Evolutionary conservation across 495 filamentous ascomycete species (phyloP).

Genomic region (Penicillium parvum): DNA sequence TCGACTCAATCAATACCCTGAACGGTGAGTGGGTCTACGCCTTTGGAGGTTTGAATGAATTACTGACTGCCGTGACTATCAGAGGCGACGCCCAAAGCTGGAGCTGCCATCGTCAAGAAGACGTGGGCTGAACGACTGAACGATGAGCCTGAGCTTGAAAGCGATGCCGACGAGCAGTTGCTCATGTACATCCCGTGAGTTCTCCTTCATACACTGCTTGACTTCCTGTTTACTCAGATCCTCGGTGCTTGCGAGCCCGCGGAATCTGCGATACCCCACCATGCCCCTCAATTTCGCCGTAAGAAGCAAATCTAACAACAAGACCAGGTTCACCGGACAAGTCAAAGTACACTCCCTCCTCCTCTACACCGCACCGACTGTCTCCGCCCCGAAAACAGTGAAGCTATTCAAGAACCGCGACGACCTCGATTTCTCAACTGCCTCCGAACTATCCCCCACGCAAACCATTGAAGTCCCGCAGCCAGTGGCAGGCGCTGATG

Average conservation of each 20-base stretch:
- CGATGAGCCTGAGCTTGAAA: conserved; percentile 67
- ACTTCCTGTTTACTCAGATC: too few species aligned
- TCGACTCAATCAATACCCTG: conserved; percentile 76
- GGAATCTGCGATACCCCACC: neutral
- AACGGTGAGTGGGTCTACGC: conserved; percentile 52
- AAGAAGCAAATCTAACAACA: conserved; percentile 12
- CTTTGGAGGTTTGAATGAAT: too few species aligned
- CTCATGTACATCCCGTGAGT: conserved; percentile 86
- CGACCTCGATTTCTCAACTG: conserved; percentile 77
- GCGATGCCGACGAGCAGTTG: conserved; percentile 89
- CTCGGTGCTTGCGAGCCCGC: too few species aligned
- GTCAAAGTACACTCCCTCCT: conserved; percentile 87
- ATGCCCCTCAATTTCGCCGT: conserved; percentile 21
- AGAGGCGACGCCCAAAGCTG: conserved; percentile 61
- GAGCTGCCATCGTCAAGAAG: conserved; percentile 76
- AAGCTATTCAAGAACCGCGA: conserved; percentile 82
- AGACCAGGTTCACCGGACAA: conserved; percentile 80
- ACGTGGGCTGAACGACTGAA: conserved; percentile 78
- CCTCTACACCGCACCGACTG: conserved; percentile 66
- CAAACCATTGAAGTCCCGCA: conserved; percentile 77
- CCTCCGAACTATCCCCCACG: conserved; percentile 62
- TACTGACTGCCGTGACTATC: too few species aligned
- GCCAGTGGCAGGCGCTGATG: conserved; percentile 55
- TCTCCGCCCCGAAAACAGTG: conserved; percentile 73
- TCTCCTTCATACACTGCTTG: too few species aligned